Evolutionary conservation across 768 basidiomycete species (phyloP).

Genomic region (Leucogyrophana mollusca): DNA sequence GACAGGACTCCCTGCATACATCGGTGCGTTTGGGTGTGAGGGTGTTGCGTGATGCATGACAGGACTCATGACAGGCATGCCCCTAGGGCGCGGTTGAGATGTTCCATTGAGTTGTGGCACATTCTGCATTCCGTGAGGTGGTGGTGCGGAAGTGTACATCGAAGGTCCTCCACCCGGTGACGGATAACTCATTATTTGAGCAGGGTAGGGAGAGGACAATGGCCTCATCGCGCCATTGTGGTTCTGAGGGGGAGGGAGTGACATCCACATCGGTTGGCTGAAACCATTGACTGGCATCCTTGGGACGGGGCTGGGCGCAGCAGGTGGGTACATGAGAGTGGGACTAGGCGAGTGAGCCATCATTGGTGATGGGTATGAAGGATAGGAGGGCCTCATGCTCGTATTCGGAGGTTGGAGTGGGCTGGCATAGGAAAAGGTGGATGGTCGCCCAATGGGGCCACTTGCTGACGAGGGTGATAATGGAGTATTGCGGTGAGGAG

Average conservation of each 20-base stretch:
- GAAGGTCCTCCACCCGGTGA: constrained; percentile 45
- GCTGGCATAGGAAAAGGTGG: constrained; percentile 29
- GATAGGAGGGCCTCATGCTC: constrained; percentile 55
- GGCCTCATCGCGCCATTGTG: constrained; percentile 55
- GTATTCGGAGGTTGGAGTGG: constrained; percentile 43
- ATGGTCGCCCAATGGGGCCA: constrained; percentile 25
- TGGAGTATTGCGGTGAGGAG: constrained; percentile 44
- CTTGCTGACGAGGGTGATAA: constrained; percentile 50
- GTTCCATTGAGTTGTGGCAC: constrained; percentile 27
- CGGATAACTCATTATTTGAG: constrained; percentile 66
- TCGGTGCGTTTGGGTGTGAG: constrained; percentile 34
- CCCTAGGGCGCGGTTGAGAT: constrained; percentile 43
- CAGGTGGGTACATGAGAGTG: constrained; percentile 62
- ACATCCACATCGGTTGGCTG: constrained; percentile 45
- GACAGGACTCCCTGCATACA: constrained; percentile 70
- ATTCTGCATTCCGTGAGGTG: constrained; percentile 41
- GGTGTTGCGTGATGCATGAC: constrained; percentile 58
- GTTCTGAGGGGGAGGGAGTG: constrained; percentile 44
- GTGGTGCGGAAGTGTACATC: constrained; percentile 47
- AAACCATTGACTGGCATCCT: constrained; percentile 65
- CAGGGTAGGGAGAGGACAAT: constrained; percentile 57
- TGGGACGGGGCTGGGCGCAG: constrained; percentile 63
- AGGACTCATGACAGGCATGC: constrained; percentile 69
- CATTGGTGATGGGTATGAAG: constrained; percentile 65
- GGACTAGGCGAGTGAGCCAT: constrained; percentile 72